phyloP scores from a whole-genome alignment of 441 rosid genomes.

The Erodium trifolium region DNA sequence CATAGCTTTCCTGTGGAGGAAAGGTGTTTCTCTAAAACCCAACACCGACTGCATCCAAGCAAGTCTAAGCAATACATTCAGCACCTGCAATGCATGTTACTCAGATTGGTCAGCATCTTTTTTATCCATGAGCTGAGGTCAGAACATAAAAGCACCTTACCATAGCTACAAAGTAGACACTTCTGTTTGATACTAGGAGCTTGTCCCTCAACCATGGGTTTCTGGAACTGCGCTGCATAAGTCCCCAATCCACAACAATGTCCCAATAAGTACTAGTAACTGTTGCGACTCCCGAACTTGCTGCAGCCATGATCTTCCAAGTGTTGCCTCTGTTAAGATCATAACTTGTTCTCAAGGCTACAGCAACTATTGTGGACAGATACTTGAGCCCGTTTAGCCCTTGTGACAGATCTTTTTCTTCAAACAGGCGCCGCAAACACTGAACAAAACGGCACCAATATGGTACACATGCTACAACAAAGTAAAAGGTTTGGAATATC shows the following conservation, averaged over 20 bases:
- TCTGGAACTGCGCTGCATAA: constrained; percentile 40
- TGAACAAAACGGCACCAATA: constrained; percentile 70
- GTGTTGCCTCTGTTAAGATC: constrained; percentile 24
- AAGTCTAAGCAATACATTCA: constrained; percentile 62
- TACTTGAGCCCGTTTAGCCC: constrained; percentile 45
- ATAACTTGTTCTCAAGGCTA: constrained; percentile 39
- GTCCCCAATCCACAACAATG: constrained; percentile 72
- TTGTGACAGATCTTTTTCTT: constrained; percentile 40
- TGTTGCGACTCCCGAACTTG: constrained; percentile 47
- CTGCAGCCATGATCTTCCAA: constrained; percentile 42
- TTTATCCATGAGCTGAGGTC: too few species aligned
- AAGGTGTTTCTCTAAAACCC: constrained; percentile 44
- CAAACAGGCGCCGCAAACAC: constrained; percentile 57
- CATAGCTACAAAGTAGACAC: constrained; percentile 60
- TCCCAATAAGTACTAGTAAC: constrained; percentile 57
- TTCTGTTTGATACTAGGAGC: constrained; percentile 46
- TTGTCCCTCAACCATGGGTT: constrained; percentile 82
- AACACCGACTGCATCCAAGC: constrained; percentile 80
- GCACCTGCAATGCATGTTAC: constrained; percentile 33
- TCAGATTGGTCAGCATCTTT: too few species aligned
- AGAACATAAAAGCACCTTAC: too few species aligned
- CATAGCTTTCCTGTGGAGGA: constrained; percentile 50
- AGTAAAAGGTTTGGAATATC: constrained; percentile 37
- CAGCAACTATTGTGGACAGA: constrained; percentile 54
- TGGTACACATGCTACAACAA: constrained; percentile 55